Conservation (phyloP, 1,139 yeast species). For the Pneumocystis oryctolagi region DNA sequence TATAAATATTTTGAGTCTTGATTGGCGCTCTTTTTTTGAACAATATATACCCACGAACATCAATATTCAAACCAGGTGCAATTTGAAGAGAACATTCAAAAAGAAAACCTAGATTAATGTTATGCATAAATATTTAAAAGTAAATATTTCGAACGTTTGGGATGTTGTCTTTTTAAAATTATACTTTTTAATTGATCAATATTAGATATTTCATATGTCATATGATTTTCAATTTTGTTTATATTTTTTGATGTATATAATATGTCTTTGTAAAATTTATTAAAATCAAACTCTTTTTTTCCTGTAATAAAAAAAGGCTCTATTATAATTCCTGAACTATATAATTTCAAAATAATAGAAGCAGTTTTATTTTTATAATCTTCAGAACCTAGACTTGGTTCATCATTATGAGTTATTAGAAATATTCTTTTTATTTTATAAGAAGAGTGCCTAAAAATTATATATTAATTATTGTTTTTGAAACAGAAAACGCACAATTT, state of each 20-base stretch:
- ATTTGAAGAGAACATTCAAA: conserved; percentile 47
- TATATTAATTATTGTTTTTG: neutral
- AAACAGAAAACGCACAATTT: neutral
- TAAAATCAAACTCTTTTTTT: conserved; percentile 33
- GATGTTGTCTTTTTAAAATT: conserved; percentile 7
- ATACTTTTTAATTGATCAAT: neutral
- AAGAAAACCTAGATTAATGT: conserved; percentile 48
- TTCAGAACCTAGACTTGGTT: conserved; percentile 31
- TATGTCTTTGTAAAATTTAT: conserved; percentile 18
- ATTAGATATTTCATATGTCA: conserved; percentile 12
- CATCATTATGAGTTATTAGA: conserved; percentile 46
- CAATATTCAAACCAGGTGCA: conserved; percentile 40
- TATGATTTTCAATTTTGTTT: conserved; percentile 20
- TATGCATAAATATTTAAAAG: conserved; percentile 38
- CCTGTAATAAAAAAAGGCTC: conserved; percentile 46
- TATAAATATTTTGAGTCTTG: conserved; percentile 35
- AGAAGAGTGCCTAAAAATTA: neutral
- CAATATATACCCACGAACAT: conserved; percentile 59
- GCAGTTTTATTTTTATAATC: conserved; percentile 33
- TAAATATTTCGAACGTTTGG: conserved; percentile 26
- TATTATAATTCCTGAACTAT: conserved; percentile 37
- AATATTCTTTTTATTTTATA: conserved; percentile 27
- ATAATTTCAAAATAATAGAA: conserved; percentile 46
- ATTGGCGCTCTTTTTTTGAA: conserved; percentile 39
- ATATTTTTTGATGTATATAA: conserved; percentile 10